Percentiles rank a stretch among this genome's conserved stretches.
Evolutionary conservation across 2,329 filamentous ascomycete genomes (phyloP).

Genomic region (Fusarium sterilihyphosum): DNA sequence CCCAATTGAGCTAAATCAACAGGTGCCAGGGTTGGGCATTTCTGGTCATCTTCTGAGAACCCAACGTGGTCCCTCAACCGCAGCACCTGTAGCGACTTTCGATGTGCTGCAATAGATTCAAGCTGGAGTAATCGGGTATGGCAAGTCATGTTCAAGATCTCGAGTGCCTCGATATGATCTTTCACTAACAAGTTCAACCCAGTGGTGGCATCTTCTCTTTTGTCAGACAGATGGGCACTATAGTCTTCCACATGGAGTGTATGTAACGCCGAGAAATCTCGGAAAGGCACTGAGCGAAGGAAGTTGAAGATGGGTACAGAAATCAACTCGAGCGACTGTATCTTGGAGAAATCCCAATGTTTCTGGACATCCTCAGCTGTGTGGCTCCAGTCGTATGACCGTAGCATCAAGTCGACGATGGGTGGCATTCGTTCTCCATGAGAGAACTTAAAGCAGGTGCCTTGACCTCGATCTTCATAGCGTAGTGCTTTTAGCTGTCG

Average conservation of each 20-base stretch:
- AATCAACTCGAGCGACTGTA: constrained; percentile 53
- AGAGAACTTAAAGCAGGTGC: constrained; percentile 55
- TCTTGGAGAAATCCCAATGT: constrained; percentile 60
- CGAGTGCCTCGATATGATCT: constrained; percentile 50
- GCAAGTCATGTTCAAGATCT: constrained; percentile 54
- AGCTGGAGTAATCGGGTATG: constrained; percentile 53
- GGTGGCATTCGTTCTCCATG: constrained; percentile 55
- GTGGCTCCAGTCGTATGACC: constrained; percentile 62
- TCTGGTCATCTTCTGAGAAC: constrained; percentile 54
- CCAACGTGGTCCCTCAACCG: constrained; percentile 58
- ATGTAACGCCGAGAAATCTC: constrained; percentile 50
- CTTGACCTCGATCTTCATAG: constrained; percentile 57
- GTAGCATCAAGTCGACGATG: constrained; percentile 53
- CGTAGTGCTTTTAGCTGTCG: constrained; percentile 51
- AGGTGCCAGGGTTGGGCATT: constrained; percentile 54
- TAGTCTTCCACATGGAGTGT: constrained; percentile 57
- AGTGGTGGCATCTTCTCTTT: constrained; percentile 52
- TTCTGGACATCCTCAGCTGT: constrained; percentile 47
- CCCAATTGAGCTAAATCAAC: constrained; percentile 50
- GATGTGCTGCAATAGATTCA: constrained; percentile 53
- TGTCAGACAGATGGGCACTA: constrained; percentile 52
- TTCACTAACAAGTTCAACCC: constrained; percentile 52
- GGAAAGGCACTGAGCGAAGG: constrained; percentile 53
- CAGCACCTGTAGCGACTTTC: constrained; percentile 50
- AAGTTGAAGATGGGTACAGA: constrained; percentile 58